Conservation (phyloP, 768 basidiomycete species). For the Agaricus subrufescens region DNA sequence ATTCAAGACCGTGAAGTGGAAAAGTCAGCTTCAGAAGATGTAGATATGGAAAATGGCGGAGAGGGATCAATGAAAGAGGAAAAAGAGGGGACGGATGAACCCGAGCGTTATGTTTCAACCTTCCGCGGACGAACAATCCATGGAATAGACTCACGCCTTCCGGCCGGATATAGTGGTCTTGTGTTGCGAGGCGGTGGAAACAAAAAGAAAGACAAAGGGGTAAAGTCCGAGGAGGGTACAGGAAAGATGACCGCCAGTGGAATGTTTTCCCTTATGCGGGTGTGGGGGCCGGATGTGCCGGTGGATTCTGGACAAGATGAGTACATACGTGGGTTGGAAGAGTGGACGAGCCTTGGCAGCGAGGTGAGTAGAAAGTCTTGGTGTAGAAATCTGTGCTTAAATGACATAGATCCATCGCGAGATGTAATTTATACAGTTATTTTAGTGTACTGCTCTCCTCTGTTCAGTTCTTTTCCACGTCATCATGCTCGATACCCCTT, state of each 20-base stretch:
- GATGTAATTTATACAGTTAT: too few species aligned
- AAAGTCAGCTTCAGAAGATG: background rate
- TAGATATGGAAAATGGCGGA: background rate
- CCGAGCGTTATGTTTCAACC: slow-evolving; percentile 35
- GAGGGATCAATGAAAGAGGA: background rate
- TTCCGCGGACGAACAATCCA: slow-evolving; percentile 77
- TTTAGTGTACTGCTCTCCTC: too few species aligned
- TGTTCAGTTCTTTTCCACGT: too few species aligned
- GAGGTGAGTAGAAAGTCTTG: slow-evolving; percentile 37
- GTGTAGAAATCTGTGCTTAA: too few species aligned
- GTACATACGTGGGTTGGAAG: slow-evolving; percentile 60
- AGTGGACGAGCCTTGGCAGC: slow-evolving; percentile 64
- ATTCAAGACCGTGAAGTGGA: background rate
- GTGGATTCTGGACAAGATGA: slow-evolving; percentile 70
- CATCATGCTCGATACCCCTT: too few species aligned
- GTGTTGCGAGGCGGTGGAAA: slow-evolving; percentile 32
- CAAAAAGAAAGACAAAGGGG: background rate
- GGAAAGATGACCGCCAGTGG: background rate
- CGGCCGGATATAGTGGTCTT: slow-evolving; percentile 64
- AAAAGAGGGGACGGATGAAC: background rate
- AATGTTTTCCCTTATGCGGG: slow-evolving; percentile 58
- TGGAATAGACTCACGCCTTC: slow-evolving; percentile 57
- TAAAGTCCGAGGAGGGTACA: background rate
- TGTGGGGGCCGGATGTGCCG: slow-evolving; percentile 73
- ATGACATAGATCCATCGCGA: too few species aligned